Evolutionary conservation across 2,329 filamentous ascomycete genomes (phyloP), one percentile per base, ranked within the genome.

Genomic region (Rhexocercosporidium sp.): DNA sequence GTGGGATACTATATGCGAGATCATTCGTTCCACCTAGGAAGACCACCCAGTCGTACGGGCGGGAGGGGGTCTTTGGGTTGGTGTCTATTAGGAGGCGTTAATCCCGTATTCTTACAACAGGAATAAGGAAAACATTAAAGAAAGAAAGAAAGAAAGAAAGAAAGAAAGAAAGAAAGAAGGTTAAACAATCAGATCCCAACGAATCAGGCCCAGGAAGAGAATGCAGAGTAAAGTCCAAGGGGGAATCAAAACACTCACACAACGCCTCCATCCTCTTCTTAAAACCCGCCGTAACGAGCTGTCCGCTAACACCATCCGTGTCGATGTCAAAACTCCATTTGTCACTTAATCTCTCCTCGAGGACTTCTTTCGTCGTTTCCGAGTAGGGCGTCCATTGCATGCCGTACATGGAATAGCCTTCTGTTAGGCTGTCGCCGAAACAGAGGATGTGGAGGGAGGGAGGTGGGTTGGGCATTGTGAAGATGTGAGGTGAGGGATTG

Each of bases 1-100:
- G 71, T 0, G 60, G 18, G 20, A 71, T 68, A 3, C 75, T 73
- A 67, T 79, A 81, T n/a, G 77, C 85, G 9, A 90, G 75, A 70
- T 91, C 88, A 72, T 91, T 91, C 56, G 88, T 90, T 1, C 88
- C 89, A 6, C 86, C 88, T 1, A 91, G 82, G 6, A 90, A 77
- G 47, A 91, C 83, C 9, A 85, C 82, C 86, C 88, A 90, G 80
- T 90, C 85, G 20, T 71, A 74, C 12, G 71, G 73, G 12, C 20
- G 2, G 3, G 18, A 4, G 44, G n/a, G 1, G 44, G 44, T n/a
- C 6, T 46, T 46, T 46, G 18, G 16, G 16, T 3, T 3, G 9
- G 44, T 8, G 18, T 46, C 44, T 46, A 8, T 46, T 14, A n/a
- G 39, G 7, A 46, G 18, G 44, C 18, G 18, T 46, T 46, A 31